phyloP scores from a whole-genome alignment of 2,329 filamentous ascomycete genomes.

The Colletotrichum zoysiae region DNA sequence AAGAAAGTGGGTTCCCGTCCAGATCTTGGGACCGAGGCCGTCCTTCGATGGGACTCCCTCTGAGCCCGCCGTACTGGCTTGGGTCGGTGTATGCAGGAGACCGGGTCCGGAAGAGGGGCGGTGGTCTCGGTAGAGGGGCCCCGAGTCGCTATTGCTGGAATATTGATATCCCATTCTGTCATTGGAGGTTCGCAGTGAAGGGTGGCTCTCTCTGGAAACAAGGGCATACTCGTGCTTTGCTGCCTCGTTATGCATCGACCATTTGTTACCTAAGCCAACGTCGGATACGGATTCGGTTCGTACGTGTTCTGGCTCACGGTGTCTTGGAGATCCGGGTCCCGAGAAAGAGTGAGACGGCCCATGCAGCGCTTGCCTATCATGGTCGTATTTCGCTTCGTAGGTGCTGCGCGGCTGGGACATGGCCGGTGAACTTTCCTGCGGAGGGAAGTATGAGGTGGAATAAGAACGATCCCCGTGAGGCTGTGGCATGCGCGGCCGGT shows the following conservation, averaged over 20 bases:
- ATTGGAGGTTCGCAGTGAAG: slow-evolving; percentile 50
- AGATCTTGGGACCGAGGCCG: slow-evolving; percentile 75
- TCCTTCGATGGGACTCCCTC: slow-evolving; percentile 67
- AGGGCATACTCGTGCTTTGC: slow-evolving; percentile 61
- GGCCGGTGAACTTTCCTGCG: slow-evolving; percentile 52
- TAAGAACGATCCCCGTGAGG: slow-evolving; percentile 53
- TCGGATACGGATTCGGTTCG: slow-evolving; percentile 53
- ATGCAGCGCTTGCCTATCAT: slow-evolving; percentile 53
- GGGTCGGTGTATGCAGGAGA: slow-evolving; percentile 47
- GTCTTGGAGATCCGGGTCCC: slow-evolving; percentile 60
- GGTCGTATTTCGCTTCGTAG: slow-evolving; percentile 60
- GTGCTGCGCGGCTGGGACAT: slow-evolving; percentile 59
- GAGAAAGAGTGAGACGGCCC: slow-evolving; percentile 53
- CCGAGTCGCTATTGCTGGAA: slow-evolving; percentile 52
- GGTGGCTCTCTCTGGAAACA: slow-evolving; percentile 54
- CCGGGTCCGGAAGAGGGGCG: slow-evolving; percentile 43
- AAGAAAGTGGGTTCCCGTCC: slow-evolving; percentile 76
- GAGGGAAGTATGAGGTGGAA: slow-evolving; percentile 61
- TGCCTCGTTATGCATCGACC: slow-evolving; percentile 56
- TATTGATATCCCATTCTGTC: slow-evolving; percentile 54
- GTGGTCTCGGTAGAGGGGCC: slow-evolving; percentile 47
- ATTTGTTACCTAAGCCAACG: slow-evolving; percentile 53
- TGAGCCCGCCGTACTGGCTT: slow-evolving; percentile 48
- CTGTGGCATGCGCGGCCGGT: slow-evolving; percentile 58
- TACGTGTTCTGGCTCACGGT: slow-evolving; percentile 54